Conservation (phyloP, 75 land plant species). For the Ceratopteris richardii region DNA sequence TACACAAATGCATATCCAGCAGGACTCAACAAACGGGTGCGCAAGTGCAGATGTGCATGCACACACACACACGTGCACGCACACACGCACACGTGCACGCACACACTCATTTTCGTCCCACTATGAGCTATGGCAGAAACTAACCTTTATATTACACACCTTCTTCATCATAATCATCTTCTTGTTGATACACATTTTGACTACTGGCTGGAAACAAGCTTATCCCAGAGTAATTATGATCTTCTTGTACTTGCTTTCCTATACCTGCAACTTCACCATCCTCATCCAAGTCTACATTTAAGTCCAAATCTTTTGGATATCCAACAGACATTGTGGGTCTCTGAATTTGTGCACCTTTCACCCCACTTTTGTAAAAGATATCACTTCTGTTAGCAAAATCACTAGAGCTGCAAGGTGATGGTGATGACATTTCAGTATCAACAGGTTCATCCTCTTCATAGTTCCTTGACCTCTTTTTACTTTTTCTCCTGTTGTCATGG, state of each 20-base stretch:
- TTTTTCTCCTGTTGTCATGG: no score
- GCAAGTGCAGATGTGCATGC: no score
- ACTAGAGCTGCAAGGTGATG: background rate
- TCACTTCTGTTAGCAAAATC: background rate
- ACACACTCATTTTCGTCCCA: no score
- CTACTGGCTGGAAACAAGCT: background rate
- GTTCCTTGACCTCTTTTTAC: background rate
- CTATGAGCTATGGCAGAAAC: no score
- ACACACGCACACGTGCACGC: no score
- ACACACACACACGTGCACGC: no score
- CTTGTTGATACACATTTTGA: background rate
- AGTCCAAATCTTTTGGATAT: slow-evolving; percentile 55
- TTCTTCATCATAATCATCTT: slow-evolving; percentile 75
- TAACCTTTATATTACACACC: slow-evolving; percentile 21
- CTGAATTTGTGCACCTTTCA: slow-evolving; percentile 18
- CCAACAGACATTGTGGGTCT: slow-evolving; percentile 7
- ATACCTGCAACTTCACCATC: slow-evolving; percentile 37
- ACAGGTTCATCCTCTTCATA: background rate
- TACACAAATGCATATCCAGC: no score
- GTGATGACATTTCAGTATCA: background rate
- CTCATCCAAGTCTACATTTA: slow-evolving; percentile 71
- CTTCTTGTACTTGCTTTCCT: slow-evolving; percentile 10
- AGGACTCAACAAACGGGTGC: no score
- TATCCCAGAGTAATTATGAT: slow-evolving; percentile 22
- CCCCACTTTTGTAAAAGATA: slow-evolving; percentile 14